Evolutionary conservation across 352 stramenopile species (phyloP).

Genomic region (Bremia lactucae): DNA sequence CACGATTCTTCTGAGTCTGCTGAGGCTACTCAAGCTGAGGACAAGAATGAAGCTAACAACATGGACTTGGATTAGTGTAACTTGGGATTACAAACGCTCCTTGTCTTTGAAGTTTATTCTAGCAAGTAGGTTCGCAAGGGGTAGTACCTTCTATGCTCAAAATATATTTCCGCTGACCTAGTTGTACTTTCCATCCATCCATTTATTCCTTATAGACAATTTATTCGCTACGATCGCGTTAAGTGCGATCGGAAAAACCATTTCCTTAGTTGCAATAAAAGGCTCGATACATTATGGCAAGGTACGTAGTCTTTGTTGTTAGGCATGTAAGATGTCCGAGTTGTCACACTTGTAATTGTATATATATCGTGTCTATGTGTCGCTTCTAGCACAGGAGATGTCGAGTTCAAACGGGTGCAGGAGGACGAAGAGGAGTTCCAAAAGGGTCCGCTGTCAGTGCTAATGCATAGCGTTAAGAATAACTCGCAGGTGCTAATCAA

Average conservation of each 20-base stretch:
- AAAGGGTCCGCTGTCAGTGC: constrained; percentile 92
- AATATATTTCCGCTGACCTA: no score
- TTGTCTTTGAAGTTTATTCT: no score
- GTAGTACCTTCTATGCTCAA: constrained; percentile 15
- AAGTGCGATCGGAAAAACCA: no score
- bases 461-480: constrained; percentile 97
- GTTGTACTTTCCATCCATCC: no score
- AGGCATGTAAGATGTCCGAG: neutral
- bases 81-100: no score
- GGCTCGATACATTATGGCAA: constrained; percentile 7
- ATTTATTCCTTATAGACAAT: no score
- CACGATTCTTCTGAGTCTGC: constrained; percentile 30
- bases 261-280: constrained; percentile 12
- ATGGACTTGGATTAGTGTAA: constrained; percentile 79
- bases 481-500: constrained; percentile 99
- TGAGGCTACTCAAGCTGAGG: constrained; percentile 19
- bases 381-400: constrained; percentile 16
- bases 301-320: neutral
- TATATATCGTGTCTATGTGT: neutral
- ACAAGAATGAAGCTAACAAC: constrained; percentile 51
- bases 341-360: constrained; percentile 1
- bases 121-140: constrained; percentile 11
- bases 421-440: constrained; percentile 91
- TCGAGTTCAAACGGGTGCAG: constrained; percentile 80
- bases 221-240: no score